Evolutionary conservation across 768 basidiomycete species (phyloP).

Genomic region (Pleurotus tuber-regium): DNA sequence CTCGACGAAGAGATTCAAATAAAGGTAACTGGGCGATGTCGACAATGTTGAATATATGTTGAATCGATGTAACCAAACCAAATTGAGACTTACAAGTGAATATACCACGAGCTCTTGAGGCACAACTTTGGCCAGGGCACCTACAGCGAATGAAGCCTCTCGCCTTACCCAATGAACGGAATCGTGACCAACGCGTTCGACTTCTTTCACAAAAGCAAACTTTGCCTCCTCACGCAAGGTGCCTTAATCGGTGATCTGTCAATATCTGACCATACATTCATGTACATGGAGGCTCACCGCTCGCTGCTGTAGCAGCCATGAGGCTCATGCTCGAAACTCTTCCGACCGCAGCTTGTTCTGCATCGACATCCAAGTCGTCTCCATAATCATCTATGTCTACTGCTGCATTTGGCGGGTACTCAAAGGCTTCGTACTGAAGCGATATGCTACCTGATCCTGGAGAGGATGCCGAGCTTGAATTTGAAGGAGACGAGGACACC

Average conservation of each 20-base stretch:
- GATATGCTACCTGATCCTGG: neutral
- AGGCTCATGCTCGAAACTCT: slow-evolving; percentile 91
- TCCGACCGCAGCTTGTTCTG: slow-evolving; percentile 80
- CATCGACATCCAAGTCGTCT: slow-evolving; percentile 39
- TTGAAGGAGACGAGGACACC: neutral
- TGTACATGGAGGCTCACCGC: slow-evolving; percentile 44
- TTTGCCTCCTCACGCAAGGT: slow-evolving; percentile 54
- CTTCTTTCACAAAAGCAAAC: slow-evolving; percentile 67
- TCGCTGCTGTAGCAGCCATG: slow-evolving; percentile 76
- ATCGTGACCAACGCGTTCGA: slow-evolving; percentile 65
- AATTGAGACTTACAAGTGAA: slow-evolving; percentile 51
- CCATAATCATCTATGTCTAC: slow-evolving; percentile 17
- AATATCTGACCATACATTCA: slow-evolving; percentile 5
- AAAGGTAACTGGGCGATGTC: slow-evolving; percentile 74
- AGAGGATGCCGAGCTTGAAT: neutral
- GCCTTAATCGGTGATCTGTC: slow-evolving; percentile 35
- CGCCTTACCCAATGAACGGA: slow-evolving; percentile 75
- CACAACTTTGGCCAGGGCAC: slow-evolving; percentile 84
- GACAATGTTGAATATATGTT: too few relatives aligned
- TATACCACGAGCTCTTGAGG: slow-evolving; percentile 67
- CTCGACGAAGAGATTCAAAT: slow-evolving; percentile 66
- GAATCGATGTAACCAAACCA: too few relatives aligned
- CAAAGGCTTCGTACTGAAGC: neutral
- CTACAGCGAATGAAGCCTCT: slow-evolving; percentile 86
- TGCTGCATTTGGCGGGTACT: slow-evolving; percentile 1